Percentiles rank a stretch among this genome's conserved stretches.
phyloP scores from a whole-genome alignment of 495 filamentous ascomycete species.

The Trichoderma gamsii region DNA sequence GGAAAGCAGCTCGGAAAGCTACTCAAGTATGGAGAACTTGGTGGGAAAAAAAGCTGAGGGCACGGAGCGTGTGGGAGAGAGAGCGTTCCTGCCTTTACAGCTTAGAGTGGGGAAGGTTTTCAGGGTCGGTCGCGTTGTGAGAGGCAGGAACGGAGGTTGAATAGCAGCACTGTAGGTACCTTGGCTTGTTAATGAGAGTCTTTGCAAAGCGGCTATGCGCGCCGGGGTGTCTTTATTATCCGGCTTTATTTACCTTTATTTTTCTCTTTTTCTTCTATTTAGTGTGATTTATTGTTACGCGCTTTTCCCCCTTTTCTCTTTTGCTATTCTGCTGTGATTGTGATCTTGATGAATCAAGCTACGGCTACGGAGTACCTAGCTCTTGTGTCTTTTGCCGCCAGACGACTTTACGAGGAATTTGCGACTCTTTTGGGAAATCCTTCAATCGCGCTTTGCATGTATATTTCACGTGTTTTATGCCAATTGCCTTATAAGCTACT shows the following conservation, averaged over 20 bases:
- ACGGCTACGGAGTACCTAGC: no score
- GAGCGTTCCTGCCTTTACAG: no score
- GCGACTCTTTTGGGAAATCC: not conserved
- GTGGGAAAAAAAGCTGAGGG: no score
- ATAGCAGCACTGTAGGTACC: no score
- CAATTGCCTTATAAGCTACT: not conserved
- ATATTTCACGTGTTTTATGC: not conserved
- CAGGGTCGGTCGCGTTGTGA: no score
- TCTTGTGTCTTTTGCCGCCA: no score
- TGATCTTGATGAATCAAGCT: no score
- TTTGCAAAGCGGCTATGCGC: no score
- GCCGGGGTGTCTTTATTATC: not conserved
- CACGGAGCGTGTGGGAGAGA: no score
- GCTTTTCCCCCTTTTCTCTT: not conserved
- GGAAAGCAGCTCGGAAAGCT: not conserved
- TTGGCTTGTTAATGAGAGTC: no score
- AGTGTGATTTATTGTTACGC: not conserved
- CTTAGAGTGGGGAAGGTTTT: no score
- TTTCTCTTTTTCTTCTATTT: not conserved
- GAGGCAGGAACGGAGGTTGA: no score
- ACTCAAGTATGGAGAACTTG: not conserved
- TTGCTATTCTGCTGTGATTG: not conserved
- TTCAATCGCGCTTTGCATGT: not conserved
- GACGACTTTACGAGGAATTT: not conserved
- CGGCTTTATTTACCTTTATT: not conserved